phyloP scores from a whole-genome alignment of 2,329 filamentous ascomycete genomes.

The Penicillium crustosum region DNA sequence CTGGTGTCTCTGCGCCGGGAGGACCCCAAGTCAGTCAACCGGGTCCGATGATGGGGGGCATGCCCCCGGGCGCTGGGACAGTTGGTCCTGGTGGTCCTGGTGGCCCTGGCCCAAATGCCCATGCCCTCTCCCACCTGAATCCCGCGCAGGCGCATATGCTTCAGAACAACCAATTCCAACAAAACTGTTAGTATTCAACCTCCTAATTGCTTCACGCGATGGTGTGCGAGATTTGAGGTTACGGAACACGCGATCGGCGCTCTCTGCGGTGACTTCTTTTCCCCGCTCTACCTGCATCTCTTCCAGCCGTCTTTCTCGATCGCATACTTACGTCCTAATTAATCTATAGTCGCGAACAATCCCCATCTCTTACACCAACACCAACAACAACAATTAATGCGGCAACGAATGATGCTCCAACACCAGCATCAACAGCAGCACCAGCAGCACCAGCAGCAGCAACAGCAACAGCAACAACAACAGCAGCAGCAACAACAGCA shows the following conservation, averaged over 20 bases:
- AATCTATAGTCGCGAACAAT: constrained; percentile 39
- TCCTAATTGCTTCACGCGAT: neutral
- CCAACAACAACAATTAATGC: constrained; percentile 36
- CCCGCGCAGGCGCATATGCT: constrained; percentile 56
- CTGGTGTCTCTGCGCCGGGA: constrained; percentile 59
- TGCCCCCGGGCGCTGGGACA: constrained; percentile 59
- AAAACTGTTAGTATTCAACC: constrained; percentile 40
- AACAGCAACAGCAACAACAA: constrained; percentile 32
- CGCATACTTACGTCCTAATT: constrained; percentile 13
- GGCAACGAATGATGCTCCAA: constrained; percentile 26
- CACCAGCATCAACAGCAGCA: constrained; percentile 23
- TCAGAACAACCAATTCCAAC: constrained; percentile 48
- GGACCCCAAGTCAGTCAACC: constrained; percentile 61
- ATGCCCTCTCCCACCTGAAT: constrained; percentile 61
- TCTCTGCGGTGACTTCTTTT: constrained; percentile 1
- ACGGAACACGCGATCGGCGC: neutral
- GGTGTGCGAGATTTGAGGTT: neutral
- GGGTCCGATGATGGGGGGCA: constrained; percentile 63
- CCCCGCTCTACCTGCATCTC: neutral
- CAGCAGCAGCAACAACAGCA: constrained; percentile 35
- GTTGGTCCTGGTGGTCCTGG: constrained; percentile 50
- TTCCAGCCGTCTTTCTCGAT: neutral
- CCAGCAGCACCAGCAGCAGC: constrained; percentile 34
- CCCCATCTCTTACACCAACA: constrained; percentile 50
- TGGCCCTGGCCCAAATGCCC: constrained; percentile 54